phyloP scores from a whole-genome alignment of 1,139 yeast species.

The Kodamaea anthophila region DNA sequence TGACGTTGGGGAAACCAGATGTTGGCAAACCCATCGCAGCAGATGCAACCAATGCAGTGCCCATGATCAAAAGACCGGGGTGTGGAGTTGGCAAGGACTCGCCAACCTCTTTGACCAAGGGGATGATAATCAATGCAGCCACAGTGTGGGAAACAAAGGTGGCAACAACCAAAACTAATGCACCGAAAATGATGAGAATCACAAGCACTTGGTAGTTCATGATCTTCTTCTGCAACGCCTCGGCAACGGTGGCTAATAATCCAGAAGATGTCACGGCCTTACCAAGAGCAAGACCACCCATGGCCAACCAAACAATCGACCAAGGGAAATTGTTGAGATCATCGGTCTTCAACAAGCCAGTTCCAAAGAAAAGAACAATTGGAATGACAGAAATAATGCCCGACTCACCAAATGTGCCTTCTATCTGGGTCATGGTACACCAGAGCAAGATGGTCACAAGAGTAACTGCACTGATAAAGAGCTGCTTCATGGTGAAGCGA shows the following conservation, averaged over 20 bases:
- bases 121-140: conserved; percentile 86
- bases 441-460: conserved; percentile 69
- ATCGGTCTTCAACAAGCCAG: conserved; percentile 75
- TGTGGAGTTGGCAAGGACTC: conserved; percentile 64
- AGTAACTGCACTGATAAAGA: conserved; percentile 62
- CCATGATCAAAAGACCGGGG: conserved; percentile 72
- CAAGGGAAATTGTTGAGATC: conserved; percentile 92
- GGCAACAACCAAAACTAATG: conserved; percentile 73
- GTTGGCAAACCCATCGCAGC: conserved; percentile 96
- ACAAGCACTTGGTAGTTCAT: conserved; percentile 61
- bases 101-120: conserved; percentile 85
- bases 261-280: conserved; percentile 90
- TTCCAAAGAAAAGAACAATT: conserved; percentile 76
- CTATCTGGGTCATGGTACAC: conserved; percentile 70
- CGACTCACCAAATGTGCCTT: conserved; percentile 74
- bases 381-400: conserved; percentile 87
- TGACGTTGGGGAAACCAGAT: conserved; percentile 93
- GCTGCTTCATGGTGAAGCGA: conserved; percentile 64
- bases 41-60: conserved; percentile 78
- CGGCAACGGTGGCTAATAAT: conserved; percentile 69
- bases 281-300: conserved; percentile 95
- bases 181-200: conserved; percentile 69
- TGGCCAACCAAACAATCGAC: conserved; percentile 88
- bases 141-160: conserved; percentile 95
- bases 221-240: conserved; percentile 54